Conservation (phyloP, 1,284 basidiomycete genomes). For the Cryptococcus wingfieldii region DNA sequence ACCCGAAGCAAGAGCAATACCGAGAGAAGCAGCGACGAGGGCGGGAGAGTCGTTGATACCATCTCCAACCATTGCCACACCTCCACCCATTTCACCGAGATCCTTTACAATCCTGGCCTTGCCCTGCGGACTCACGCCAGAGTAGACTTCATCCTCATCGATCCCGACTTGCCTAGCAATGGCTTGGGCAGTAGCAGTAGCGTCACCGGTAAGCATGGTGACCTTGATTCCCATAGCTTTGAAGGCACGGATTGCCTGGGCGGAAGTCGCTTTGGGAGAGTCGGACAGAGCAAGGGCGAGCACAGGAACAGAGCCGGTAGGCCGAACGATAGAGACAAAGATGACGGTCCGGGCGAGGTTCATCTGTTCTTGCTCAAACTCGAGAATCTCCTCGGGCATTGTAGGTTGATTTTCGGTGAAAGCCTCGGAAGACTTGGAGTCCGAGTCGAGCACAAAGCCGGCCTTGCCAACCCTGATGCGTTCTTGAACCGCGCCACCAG, state of each 20-base stretch:
- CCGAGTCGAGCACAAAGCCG: constrained; percentile 55
- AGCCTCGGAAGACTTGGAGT: constrained; percentile 28
- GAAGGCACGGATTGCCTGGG: constrained; percentile 71
- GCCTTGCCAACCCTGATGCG: constrained; percentile 69
- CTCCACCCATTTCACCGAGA: constrained; percentile 62
- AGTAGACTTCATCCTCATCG: constrained; percentile 70
- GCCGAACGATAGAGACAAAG: constrained; percentile 62
- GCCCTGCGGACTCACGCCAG: constrained; percentile 85
- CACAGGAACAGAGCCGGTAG: constrained; percentile 53
- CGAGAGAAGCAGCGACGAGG: constrained; percentile 88
- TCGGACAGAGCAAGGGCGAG: constrained; percentile 77
- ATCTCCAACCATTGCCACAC: constrained; percentile 95
- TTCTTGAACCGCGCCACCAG: constrained; percentile 42
- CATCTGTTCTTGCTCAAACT: constrained; percentile 66
- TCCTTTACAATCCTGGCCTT: constrained; percentile 79
- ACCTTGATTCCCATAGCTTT: constrained; percentile 84
- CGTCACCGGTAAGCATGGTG: constrained; percentile 86
- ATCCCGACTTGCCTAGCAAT: constrained; percentile 86
- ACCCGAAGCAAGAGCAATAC: constrained; percentile 91
- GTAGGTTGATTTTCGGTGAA: constrained; percentile 4
- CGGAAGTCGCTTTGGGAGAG: constrained; percentile 73
- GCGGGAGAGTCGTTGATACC: constrained; percentile 99
- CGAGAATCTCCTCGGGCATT: constrained; percentile 58
- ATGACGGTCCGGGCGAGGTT: constrained; percentile 74
- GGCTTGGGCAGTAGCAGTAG: constrained; percentile 72